These are phyloP conservation scores for Lithohypha guttulata DNA, from an alignment of 2,329 filamentous ascomycete genomes.

Conservation along the genomic window DNA sequence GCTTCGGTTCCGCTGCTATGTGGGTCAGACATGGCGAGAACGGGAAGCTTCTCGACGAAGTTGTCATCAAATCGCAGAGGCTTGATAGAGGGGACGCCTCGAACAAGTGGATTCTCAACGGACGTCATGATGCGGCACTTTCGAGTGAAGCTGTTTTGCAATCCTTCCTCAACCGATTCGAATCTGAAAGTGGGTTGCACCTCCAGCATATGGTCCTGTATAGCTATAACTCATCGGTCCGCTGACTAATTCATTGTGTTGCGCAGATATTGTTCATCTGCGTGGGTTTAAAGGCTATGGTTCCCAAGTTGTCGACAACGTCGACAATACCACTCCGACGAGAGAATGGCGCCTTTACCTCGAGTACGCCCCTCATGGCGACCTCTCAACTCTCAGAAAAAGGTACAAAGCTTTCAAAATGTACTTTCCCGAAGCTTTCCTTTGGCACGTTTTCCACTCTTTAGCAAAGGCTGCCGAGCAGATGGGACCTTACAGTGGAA, in stretches of 20 bases:
- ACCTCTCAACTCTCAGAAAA: conserved; percentile 9
- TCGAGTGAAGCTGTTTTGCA: too few relatives aligned
- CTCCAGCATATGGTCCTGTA: too few relatives aligned
- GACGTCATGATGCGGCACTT: too few relatives aligned
- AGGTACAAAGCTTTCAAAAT: conserved; percentile 15
- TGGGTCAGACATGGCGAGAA: conserved; percentile 13
- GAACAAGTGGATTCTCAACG: too few relatives aligned
- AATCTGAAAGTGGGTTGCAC: too few relatives aligned
- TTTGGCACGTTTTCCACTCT: conserved; percentile 18
- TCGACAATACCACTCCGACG: background rate
- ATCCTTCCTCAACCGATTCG: too few relatives aligned
- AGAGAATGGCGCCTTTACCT: conserved; percentile 14
- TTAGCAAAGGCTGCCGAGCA: conserved; percentile 13
- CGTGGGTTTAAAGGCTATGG: conserved; percentile 11
- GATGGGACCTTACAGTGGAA: too few relatives aligned
- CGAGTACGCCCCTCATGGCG: conserved; percentile 15
- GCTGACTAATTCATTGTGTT: too few relatives aligned
- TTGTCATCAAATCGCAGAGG: conserved; percentile 13
- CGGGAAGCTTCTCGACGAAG: conserved; percentile 12
- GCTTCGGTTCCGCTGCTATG: conserved; percentile 14
- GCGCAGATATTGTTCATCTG: conserved; percentile 12
- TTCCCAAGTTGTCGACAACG: conserved; percentile 5
- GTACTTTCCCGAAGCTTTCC: conserved; percentile 16
- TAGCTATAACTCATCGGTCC: too few relatives aligned
- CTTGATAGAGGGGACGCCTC: too few relatives aligned